phyloP scores from a whole-genome alignment of 495 filamentous ascomycete species.

The Xylaria palmicola region DNA sequence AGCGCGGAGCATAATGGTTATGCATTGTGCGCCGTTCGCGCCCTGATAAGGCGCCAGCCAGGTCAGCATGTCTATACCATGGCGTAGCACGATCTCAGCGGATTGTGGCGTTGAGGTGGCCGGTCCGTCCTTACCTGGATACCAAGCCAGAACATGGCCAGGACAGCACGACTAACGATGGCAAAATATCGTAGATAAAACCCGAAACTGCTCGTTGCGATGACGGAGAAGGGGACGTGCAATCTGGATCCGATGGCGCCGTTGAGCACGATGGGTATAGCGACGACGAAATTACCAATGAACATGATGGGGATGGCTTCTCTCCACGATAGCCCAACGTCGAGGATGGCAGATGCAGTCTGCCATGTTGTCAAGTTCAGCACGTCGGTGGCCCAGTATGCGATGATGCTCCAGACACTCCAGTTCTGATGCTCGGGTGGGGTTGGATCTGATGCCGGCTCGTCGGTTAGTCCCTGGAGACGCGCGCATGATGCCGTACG shows the following conservation, averaged over 20 bases:
- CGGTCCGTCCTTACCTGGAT: slow-evolving; percentile 39
- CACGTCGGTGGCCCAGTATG: slow-evolving; percentile 65
- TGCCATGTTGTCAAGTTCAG: slow-evolving; percentile 64
- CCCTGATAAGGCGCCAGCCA: slow-evolving; percentile 40
- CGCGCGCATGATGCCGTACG: neutral
- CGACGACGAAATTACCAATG: slow-evolving; percentile 60
- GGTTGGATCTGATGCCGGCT: slow-evolving; percentile 39
- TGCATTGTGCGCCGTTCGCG: slow-evolving; percentile 63
- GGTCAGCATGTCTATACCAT: neutral
- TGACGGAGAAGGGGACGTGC: slow-evolving; percentile 67
- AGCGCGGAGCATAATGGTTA: slow-evolving; percentile 65
- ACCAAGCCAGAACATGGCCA: slow-evolving; percentile 72
- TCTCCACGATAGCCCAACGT: slow-evolving; percentile 62
- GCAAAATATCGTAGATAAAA: slow-evolving; percentile 69
- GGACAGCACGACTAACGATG: slow-evolving; percentile 64
- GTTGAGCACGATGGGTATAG: slow-evolving; percentile 62
- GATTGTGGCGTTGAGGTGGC: neutral
- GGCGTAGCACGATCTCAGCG: neutral
- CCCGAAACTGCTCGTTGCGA: slow-evolving; percentile 64
- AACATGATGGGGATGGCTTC: slow-evolving; percentile 62
- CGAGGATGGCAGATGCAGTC: slow-evolving; percentile 58
- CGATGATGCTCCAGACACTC: slow-evolving; percentile 47
- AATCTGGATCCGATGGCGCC: slow-evolving; percentile 62
- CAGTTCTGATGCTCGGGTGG: slow-evolving; percentile 50
- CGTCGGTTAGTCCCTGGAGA: neutral